Conservation (phyloP, 257 asterid genomes). For the Plantago major region DNA sequence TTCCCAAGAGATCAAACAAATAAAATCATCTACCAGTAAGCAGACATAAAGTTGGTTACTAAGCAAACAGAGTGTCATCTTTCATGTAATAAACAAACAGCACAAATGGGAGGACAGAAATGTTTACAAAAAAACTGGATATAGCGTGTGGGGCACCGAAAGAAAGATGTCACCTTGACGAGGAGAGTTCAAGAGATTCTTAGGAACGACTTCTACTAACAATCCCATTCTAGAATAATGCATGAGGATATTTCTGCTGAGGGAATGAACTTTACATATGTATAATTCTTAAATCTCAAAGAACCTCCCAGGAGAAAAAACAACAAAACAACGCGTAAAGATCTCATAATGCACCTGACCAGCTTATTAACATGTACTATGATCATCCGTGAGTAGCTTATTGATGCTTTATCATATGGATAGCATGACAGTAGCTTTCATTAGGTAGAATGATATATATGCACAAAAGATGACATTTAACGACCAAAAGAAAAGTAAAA, state of each 20-base stretch:
- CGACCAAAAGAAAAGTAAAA: background rate
- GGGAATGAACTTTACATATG: background rate
- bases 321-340: too few species aligned
- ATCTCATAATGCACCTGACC: too few species aligned
- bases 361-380: background rate
- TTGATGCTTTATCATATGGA: background rate
- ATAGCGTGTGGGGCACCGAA: too few species aligned
- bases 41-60: conserved; percentile 11
- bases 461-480: conserved; percentile 9
- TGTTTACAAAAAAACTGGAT: background rate
- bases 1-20: conserved; percentile 13
- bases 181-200: too few species aligned
- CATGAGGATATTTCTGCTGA: background rate
- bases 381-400: background rate
- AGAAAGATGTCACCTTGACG: too few species aligned
- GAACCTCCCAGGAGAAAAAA: too few species aligned
- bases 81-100: conserved; percentile 5
- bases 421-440: too few species aligned
- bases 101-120: background rate
- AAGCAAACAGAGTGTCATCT: background rate
- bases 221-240: background rate
- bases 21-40: background rate
- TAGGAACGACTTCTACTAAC: background rate
- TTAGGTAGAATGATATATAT: background rate
- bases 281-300: too few species aligned